Base-by-base conservation (phyloP, 2,329 filamentous ascomycete species). In the Cercospora beticola region DNA sequence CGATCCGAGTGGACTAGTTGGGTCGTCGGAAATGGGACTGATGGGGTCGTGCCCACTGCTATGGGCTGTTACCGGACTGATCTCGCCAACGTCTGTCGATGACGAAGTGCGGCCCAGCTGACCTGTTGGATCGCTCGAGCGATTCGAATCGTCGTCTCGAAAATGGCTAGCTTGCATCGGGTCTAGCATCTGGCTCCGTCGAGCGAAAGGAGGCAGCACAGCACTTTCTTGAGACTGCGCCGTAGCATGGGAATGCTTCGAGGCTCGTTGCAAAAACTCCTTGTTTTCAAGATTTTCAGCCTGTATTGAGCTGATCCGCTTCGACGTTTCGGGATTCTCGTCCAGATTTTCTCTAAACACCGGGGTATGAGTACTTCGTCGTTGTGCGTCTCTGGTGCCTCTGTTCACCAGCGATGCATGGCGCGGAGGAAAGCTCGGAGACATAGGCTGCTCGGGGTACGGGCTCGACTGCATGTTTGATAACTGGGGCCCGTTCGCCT, bases 291-390 rank as follows among this genome's bases (percentile, higher is more conserved):
- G 70, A 21, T 80, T 76, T 72, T 85, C 83, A 6, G 83, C 83
- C 66, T 83, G 77, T 62, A 85, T 79, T 4, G 80, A 81, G 40
- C 81, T 80, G 40, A 80, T 77, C 18, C 79, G 79, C 40, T 79
- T 75, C 40, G 79, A 77, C 36, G 78, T 77, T 63, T 80, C 80
- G 3, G 78, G 78, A 36, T 84, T 81, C 62, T 88, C 86, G 65
- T 86, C 85, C 65, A 90, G 87, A 74, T 89, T 84, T 73, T 90
- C 88, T 60, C 80, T 84, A 73, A 89, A 89, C 1, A 87, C 82
- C 1, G 88, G 87, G 1, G 86, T 87, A 73, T 88, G 85, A 64
- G 83, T 76, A 60, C 74, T 77, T 60, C 78, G 74, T 56, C 73
- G 70, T 12, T 66, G 58, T 16, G 56, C 46, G 14, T 65, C 43